Evolutionary conservation across 352 stramenopile species (phyloP).

Genomic region (Pythium grandisporangium): DNA sequence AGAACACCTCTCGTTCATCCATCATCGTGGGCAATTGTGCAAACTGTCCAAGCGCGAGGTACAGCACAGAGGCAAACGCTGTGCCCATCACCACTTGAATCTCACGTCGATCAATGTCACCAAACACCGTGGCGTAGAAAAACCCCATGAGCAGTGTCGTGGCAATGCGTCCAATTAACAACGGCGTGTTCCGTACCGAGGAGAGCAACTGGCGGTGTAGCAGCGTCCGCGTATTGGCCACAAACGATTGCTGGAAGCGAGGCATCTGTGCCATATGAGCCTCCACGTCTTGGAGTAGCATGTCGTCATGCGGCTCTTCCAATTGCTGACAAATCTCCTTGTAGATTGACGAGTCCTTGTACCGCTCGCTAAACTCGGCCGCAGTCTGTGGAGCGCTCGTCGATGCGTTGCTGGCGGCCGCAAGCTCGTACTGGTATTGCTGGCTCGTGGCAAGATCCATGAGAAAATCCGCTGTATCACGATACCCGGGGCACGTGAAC

Average conservation of each 20-base stretch:
- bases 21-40: slow-evolving; percentile 50
- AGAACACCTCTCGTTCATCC: slow-evolving; percentile 31
- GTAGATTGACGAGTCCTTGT: slow-evolving; percentile 4
- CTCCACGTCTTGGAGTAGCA: slow-evolving; percentile 4
- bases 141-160: slow-evolving; percentile 16
- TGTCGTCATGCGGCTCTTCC: slow-evolving; percentile 3
- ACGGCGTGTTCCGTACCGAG: slow-evolving; percentile 15
- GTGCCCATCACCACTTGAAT: slow-evolving; percentile 32
- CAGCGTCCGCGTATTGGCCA: slow-evolving; percentile 8
- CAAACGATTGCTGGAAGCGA: slow-evolving; percentile 12
- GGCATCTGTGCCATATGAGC: slow-evolving; percentile 9
- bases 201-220: slow-evolving; percentile 29
- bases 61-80: slow-evolving; percentile 56
- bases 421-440: slow-evolving; percentile 20
- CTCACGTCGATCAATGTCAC: slow-evolving; percentile 11
- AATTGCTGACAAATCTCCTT: slow-evolving; percentile 1
- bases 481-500: slow-evolving; percentile 18
- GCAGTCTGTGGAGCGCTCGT: not conserved
- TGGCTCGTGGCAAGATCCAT: slow-evolving; percentile 18
- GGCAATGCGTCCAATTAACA: slow-evolving; percentile 10
- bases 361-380: slow-evolving; percentile 7
- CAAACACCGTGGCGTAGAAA: slow-evolving; percentile 16
- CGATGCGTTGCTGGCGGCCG: too few species aligned
- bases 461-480: slow-evolving; percentile 20
- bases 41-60: slow-evolving; percentile 41